Base-by-base conservation (phyloP, 139 green algal genomes). In the Chlamydomonas sp. region DNA sequence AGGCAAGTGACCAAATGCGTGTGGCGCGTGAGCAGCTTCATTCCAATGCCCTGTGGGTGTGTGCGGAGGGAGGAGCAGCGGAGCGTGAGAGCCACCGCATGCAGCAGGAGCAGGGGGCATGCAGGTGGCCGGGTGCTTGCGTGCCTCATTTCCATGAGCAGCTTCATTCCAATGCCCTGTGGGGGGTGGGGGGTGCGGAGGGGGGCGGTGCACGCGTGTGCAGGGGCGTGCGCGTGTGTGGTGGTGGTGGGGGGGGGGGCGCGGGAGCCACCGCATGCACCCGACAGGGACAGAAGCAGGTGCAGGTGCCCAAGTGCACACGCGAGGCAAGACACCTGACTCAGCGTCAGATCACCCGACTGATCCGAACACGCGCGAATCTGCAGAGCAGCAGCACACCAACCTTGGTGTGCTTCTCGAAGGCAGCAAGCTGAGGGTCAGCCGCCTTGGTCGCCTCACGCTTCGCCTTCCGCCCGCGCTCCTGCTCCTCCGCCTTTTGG, bases 11-110 rank as follows among this genome's bases (percentile, higher is more conserved):
- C n/a, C n/a, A n/a, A n/a, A n/a, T n/a, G 63, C 67, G 83, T 83
- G 73, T 87, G 97, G 20, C 94, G 92, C 93, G 98, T 98, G 31
- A 98, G 79, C 73, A 98, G 84, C 86, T 96, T 98, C 35, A 83
- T 70, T 2, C 92, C 93, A 59, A 98, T 96, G 64, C 93, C 76
- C 60, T 96, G 96, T 35, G 92, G 96, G 76, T 96, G 84, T 62
- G 62, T 22, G 37, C 31, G 49, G 4, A 13, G n/a, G 31, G 13
- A 16, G 13, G 43, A 16, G 13, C 43, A 54, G 13, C 13, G 13
- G 43, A 54, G 43, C 16, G 43, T 54, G 43, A 16, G 16, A 13
- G 16, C 16, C 13, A 54, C 13, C 43, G 13, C 43, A 13, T n/a
- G 16, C 43, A 54, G 13, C n/a, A n/a, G n/a, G n/a, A n/a, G n/a